phyloP scores from a whole-genome alignment of 805 yeast species.

The Candida vaughaniae region DNA sequence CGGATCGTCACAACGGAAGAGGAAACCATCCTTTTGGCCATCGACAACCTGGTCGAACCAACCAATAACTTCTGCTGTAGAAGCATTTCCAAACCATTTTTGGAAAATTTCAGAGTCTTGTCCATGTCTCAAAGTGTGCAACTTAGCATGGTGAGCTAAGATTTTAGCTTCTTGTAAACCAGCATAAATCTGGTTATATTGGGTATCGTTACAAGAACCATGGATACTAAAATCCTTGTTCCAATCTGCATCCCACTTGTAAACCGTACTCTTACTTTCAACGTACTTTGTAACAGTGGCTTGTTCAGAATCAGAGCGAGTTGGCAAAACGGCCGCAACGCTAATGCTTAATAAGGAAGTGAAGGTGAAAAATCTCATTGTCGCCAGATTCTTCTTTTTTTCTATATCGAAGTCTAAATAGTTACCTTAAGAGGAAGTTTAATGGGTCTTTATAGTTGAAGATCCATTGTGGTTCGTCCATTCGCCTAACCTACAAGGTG shows the following conservation, averaged over 20 bases:
- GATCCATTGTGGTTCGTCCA: too few relatives aligned
- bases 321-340: too few relatives aligned
- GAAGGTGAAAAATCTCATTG: too few relatives aligned
- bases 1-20: constrained; percentile 40
- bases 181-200: constrained; percentile 15
- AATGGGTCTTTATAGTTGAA: too few relatives aligned
- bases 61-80: constrained; percentile 36
- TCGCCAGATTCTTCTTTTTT: too few relatives aligned
- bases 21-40: constrained; percentile 24
- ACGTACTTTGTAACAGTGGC: neutral
- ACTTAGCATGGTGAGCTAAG: constrained; percentile 33
- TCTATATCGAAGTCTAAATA: too few relatives aligned
- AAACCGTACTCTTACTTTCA: constrained; percentile 3
- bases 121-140: constrained; percentile 33
- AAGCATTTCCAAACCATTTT: constrained; percentile 39
- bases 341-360: too few relatives aligned
- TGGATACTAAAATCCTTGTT: constrained; percentile 14
- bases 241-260: constrained; percentile 17
- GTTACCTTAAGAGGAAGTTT: too few relatives aligned
- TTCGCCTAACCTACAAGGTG: too few relatives aligned
- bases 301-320: too few relatives aligned
- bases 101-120: constrained; percentile 26
- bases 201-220: constrained; percentile 17
- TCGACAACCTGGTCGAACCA: constrained; percentile 29
- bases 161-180: constrained; percentile 30